A percentile compares a stretch with the other conserved stretches of the same genome.
Evolutionary conservation across 2,329 filamentous ascomycete species (phyloP).

Genomic region (Arachnopeziza araneosa): DNA sequence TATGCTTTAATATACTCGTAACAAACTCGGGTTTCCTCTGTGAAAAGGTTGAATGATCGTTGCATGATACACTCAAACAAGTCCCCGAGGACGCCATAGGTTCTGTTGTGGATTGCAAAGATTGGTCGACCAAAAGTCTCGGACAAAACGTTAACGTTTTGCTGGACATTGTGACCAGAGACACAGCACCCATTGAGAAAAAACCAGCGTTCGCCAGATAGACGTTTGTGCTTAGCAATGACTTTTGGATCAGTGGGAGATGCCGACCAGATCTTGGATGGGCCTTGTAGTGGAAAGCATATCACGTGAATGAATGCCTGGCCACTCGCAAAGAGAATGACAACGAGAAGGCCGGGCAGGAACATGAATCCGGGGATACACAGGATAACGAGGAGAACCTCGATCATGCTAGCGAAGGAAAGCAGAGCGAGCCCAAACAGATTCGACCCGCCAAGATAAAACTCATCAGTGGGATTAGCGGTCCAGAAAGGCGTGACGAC

Average conservation of each 20-base stretch:
- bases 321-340: not conserved
- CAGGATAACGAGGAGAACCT: not conserved
- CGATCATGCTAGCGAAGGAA: not conserved
- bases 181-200: not conserved
- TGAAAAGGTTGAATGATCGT: slow-evolving; percentile 67
- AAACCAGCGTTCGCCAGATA: not conserved
- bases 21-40: slow-evolving; percentile 51
- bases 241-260: not conserved
- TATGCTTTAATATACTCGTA: not conserved
- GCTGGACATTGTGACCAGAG: slow-evolving; percentile 34
- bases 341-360: not conserved
- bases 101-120: slow-evolving; percentile 70
- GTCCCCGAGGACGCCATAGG: slow-evolving; percentile 63
- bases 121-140: slow-evolving; percentile 67
- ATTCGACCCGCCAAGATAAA: not conserved
- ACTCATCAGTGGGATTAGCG: not conserved
- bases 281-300: not conserved
- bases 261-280: not conserved
- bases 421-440: not conserved
- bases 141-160: slow-evolving; percentile 65
- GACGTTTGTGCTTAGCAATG: not conserved
- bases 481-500: not conserved
- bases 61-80: slow-evolving; percentile 73
- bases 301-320: not conserved
- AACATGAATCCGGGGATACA: not conserved